A percentile compares a stretch with the other conserved stretches of the same genome.
Conservation (phyloP, 805 yeast species). For the Ogataea pignaliae region DNA sequence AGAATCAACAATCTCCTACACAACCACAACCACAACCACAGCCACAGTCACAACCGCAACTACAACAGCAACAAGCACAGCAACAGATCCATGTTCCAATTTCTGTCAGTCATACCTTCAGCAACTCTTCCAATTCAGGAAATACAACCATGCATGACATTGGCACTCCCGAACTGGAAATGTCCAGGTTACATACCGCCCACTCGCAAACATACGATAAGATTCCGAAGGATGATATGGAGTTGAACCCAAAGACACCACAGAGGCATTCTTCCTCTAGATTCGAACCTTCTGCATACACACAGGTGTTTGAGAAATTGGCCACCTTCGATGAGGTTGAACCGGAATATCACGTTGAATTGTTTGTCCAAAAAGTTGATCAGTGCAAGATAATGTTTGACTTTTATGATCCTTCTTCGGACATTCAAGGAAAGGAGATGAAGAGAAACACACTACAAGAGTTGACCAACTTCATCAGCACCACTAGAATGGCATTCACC, state of each 20-base stretch:
- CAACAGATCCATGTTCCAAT: constrained; percentile 7
- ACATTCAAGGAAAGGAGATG: constrained; percentile 87
- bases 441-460: constrained; percentile 85
- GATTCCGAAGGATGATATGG: constrained; percentile 63
- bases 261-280: constrained; percentile 90
- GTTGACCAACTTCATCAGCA: constrained; percentile 79
- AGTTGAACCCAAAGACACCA: constrained; percentile 66
- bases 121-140: neutral
- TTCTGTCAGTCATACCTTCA: constrained; percentile 3
- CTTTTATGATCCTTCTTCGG: constrained; percentile 88
- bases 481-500: constrained; percentile 78
- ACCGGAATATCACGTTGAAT: constrained; percentile 69
- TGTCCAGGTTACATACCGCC: constrained; percentile 27
- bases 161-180: constrained; percentile 21
- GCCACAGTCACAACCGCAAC: no score
- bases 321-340: constrained; percentile 85
- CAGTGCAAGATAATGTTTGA: constrained; percentile 95
- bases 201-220: constrained; percentile 29
- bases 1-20: neutral
- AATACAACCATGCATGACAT: constrained; percentile 7
- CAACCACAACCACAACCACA: constrained; percentile 1
- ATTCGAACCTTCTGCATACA: constrained; percentile 70
- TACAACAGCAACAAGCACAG: neutral
- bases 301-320: constrained; percentile 63
- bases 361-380: constrained; percentile 83